Base-by-base conservation (phyloP, 495 filamentous ascomycete genomes). In the Evernia prunastri region DNA sequence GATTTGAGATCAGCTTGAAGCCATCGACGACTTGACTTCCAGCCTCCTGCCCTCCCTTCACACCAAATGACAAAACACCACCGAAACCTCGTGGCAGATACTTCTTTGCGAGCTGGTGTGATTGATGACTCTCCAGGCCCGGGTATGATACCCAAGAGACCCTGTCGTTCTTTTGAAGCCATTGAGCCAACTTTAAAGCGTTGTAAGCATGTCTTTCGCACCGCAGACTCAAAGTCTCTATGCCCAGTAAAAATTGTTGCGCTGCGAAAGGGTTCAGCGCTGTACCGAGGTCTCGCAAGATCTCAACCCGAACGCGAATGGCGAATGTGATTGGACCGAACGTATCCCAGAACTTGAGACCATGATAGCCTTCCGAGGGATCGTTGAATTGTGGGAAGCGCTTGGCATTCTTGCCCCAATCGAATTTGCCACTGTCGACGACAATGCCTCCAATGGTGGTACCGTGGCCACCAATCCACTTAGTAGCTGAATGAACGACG, bases 381-480 rank as follows among this genome's bases (percentile, higher is more conserved):
- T 98, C 91, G 53, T 88, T 85, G 77, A 98, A 89, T 74, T 97
- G 90, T 3, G 95, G 94, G 83, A 97, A 98, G 1, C 91, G 88
- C 65, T 86, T 85, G 36, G 79, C 90, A 70, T 96, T 75, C 78
- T 89, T 88, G 61, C 92, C 92, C 94, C 94, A 98, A 80, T 97
- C 89, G 74, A 98, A 98, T 70, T 92, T 96, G 61, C 94, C 94
- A 61, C 88, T 86, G 78, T 98, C 94, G 56, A 98, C 78, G 18
- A 98, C 82, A 25, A 97, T 83, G 49, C 95, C 94, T 35, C 82
- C 94, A 67, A 98, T 91, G 10, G 95, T 97, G 36, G 95, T 97
- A 51, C 94, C 94, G 74, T 98, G 94, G 40, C 94, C 94, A 45
- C 94, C 94, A 59, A 98, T 97, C 94, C 94, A 98, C 76, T 98